Conservation (phyloP, 2,329 filamentous ascomycete genomes). For the Tolypocladium ophioglossoides region DNA sequence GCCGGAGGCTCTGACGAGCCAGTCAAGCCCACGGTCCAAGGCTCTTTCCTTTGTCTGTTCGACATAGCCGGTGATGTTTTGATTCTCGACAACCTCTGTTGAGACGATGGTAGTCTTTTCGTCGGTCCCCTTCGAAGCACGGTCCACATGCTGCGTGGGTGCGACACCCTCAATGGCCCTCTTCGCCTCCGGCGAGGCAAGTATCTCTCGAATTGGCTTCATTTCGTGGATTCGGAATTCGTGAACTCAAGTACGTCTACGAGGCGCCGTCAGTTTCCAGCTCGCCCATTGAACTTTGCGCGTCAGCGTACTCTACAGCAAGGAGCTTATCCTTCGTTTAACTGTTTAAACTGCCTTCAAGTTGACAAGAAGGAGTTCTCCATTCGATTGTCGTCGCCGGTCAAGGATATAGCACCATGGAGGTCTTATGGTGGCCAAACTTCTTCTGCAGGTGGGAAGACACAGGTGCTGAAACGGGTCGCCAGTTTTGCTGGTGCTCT, state of each 20-base stretch:
- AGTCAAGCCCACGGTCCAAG: conserved; percentile 12
- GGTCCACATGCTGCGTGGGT: neutral
- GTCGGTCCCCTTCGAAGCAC: neutral
- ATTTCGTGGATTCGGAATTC: neutral
- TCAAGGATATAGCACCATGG: neutral
- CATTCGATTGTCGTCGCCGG: neutral
- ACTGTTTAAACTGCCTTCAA: neutral
- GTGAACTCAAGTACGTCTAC: neutral
- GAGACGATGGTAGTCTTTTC: neutral
- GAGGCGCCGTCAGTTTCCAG: neutral
- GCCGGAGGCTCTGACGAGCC: conserved; percentile 9
- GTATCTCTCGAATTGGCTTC: neutral
- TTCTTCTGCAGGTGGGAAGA: neutral
- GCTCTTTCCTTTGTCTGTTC: conserved; percentile 4
- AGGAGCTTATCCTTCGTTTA: too few species aligned
- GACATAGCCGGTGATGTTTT: conserved; percentile 10
- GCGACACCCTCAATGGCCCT: neutral
- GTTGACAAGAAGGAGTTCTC: neutral
- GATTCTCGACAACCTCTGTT: neutral
- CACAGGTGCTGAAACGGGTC: neutral
- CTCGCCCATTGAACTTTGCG: neutral
- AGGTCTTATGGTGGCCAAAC: neutral
- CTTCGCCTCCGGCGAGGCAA: conserved; percentile 2
- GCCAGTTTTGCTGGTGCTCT: neutral
- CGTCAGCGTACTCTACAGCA: neutral